Evolutionary conservation across 2,329 filamentous ascomycete species (phyloP).

Genomic region (Helotiales sp.): DNA sequence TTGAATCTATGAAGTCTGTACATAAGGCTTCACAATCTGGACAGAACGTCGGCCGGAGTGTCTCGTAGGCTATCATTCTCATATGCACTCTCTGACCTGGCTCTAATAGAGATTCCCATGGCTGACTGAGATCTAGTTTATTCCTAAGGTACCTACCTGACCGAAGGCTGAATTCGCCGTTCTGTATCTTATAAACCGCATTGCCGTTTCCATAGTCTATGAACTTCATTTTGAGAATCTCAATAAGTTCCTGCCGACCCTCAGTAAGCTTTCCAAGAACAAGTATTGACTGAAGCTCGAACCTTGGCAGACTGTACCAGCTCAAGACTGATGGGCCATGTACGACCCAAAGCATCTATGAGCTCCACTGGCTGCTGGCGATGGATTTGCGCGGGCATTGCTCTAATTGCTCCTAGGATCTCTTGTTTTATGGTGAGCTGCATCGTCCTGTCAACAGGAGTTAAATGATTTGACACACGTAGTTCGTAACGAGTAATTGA

Average conservation of each 20-base stretch:
- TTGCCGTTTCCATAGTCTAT: background rate
- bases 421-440: background rate
- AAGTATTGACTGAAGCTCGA: background rate
- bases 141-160: background rate
- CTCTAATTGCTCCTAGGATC: background rate
- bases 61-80: no score
- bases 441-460: no score
- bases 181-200: background rate
- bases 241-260: background rate
- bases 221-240: background rate
- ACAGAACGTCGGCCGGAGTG: no score
- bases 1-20: no score
- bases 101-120: background rate
- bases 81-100: no score
- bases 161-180: background rate
- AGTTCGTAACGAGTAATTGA: no score
- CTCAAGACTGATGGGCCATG: background rate
- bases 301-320: background rate
- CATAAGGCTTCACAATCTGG: no score
- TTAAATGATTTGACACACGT: no score
- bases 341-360: background rate
- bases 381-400: background rate
- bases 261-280: background rate
- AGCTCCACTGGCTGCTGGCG: background rate
- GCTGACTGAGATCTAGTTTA: background rate